Conservation (phyloP, 2,329 filamentous ascomycete species). For the Elsinoe necatrix region DNA sequence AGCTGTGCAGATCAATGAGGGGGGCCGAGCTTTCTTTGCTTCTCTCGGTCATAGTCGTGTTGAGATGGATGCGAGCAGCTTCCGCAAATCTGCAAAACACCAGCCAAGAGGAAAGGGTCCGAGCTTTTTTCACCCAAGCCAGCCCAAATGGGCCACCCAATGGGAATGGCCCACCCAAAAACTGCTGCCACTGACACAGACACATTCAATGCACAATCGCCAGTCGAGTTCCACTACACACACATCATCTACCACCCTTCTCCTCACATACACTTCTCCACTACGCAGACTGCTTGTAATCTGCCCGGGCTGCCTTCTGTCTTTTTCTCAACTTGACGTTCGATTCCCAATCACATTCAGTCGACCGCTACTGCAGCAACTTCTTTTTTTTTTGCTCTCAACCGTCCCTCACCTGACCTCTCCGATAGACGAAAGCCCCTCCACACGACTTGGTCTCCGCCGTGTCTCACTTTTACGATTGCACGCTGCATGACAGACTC, state of each 20-base stretch:
- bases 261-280: background rate
- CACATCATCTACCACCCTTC: background rate
- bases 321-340: background rate
- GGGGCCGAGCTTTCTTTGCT: background rate
- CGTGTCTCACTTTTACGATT: constrained; percentile 15
- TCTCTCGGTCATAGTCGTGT: background rate
- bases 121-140: constrained; percentile 1
- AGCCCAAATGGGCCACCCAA: constrained; percentile 1
- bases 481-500: constrained; percentile 8
- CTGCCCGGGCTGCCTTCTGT: constrained; percentile 3
- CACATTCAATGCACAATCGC: background rate
- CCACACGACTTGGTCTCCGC: background rate
- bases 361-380: background rate
- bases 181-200: constrained; percentile 6
- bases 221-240: background rate
- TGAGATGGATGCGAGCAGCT: background rate
- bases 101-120: background rate
- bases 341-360: background rate
- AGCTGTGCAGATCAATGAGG: constrained; percentile 7
- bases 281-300: background rate
- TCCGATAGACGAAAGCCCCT: constrained; percentile 1
- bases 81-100: background rate
- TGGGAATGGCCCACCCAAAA: constrained; percentile 8
- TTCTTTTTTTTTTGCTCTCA: constrained; percentile 9
- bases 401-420: constrained; percentile 3